phyloP scores from a whole-genome alignment of 768 basidiomycete genomes.

The Chalciporus piperatus region DNA sequence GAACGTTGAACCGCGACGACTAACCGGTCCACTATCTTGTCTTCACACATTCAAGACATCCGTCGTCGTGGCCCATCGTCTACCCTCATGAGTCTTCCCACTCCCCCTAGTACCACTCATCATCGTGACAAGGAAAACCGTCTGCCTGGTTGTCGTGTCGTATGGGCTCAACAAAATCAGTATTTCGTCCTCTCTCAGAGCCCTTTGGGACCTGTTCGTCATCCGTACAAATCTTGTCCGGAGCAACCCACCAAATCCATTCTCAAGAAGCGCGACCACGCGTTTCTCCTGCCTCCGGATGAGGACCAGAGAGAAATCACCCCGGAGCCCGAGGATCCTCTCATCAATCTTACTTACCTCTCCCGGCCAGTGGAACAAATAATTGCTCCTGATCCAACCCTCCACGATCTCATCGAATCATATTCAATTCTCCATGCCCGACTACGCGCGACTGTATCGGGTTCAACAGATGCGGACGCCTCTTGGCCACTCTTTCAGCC shows the following conservation, averaged over 20 bases:
- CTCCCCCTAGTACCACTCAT: conserved; percentile 60
- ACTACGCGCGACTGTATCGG: conserved; percentile 44
- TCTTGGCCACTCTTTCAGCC: conserved; percentile 76
- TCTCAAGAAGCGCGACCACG: conserved; percentile 51
- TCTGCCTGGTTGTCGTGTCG: conserved; percentile 40
- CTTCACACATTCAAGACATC: conserved; percentile 6
- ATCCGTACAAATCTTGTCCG: conserved; percentile 35
- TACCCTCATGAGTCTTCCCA: conserved; percentile 47
- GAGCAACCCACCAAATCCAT: conserved; percentile 61
- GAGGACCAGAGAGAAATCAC: conserved; percentile 58
- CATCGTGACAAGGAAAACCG: conserved; percentile 55
- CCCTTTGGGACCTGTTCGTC: conserved; percentile 21
- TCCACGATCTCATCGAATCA: conserved; percentile 65
- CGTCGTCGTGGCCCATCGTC: conserved; percentile 12
- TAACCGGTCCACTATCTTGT: conserved; percentile 1
- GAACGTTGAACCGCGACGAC: conserved; percentile 22
- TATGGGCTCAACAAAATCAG: conserved; percentile 52
- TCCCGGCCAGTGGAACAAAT: conserved; percentile 62
- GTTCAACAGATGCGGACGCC: conserved; percentile 50
- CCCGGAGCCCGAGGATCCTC: conserved; percentile 73
- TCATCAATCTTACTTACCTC: conserved; percentile 62
- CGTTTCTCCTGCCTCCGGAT: conserved; percentile 37
- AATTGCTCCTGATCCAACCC: conserved; percentile 43
- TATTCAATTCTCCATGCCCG: conserved; percentile 71
- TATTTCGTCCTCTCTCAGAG: conserved; percentile 40